These are phyloP conservation scores for Syzygium aqueum DNA, from an alignment of 345 rosid genomes.

Conservation along the genomic window DNA sequence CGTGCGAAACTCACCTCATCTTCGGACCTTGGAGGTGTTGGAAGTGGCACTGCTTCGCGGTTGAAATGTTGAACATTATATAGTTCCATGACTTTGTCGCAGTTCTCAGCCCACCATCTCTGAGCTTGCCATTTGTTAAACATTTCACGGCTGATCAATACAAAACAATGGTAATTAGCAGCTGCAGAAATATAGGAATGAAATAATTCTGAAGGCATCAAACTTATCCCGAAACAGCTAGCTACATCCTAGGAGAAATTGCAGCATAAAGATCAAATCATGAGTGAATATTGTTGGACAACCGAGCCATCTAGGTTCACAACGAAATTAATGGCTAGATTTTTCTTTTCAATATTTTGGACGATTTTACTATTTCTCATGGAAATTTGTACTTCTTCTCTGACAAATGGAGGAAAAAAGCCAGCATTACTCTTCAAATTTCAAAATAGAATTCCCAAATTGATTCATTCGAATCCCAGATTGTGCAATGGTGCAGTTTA, in stretches of 20 bases:
- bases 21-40: constrained; percentile 60
- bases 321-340: background rate
- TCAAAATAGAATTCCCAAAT: background rate
- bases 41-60: constrained; percentile 61
- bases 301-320: background rate
- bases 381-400: background rate
- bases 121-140: constrained; percentile 97
- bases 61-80: constrained; percentile 82
- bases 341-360: background rate
- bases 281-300: background rate
- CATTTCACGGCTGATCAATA: constrained; percentile 74
- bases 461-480: background rate
- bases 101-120: constrained; percentile 95
- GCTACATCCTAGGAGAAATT: background rate
- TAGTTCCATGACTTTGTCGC: constrained; percentile 84
- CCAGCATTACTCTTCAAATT: background rate
- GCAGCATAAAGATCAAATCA: background rate
- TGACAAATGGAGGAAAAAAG: background rate
- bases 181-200: background rate
- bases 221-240: background rate
- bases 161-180: background rate
- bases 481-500: background rate
- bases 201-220: background rate
- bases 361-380: background rate
- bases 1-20: constrained; percentile 49